These are phyloP conservation scores for Lichtheimia ramosa DNA, from an alignment of 371 early-diverging fungal genomes.

Conservation along the genomic window DNA sequence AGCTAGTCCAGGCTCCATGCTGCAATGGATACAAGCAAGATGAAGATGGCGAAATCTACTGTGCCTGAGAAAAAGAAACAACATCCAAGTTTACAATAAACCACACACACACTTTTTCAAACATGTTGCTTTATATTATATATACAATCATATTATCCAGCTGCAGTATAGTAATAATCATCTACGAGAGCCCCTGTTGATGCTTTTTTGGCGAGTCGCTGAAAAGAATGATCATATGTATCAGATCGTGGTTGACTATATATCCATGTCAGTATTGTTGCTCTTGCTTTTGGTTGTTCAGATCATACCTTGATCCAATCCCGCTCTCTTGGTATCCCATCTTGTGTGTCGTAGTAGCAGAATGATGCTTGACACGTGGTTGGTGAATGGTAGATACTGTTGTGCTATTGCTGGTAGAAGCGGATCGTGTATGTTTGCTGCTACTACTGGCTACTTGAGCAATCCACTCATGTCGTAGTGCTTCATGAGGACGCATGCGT, in stretches of 20 bases:
- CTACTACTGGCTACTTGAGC: conserved; percentile 21
- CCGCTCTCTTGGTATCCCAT: neutral
- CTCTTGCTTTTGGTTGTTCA: too few relatives aligned
- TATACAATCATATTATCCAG: neutral
- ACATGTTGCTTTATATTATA: too few relatives aligned
- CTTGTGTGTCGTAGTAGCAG: neutral
- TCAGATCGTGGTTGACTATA: neutral
- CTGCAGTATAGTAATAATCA: conserved; percentile 9
- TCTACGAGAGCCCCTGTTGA: conserved; percentile 2
- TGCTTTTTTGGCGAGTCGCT: neutral
- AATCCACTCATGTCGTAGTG: conserved; percentile 73
- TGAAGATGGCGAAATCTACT: too few relatives aligned
- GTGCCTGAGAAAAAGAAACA: too few relatives aligned
- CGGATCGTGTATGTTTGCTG: too few relatives aligned
- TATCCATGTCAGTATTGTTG: neutral
- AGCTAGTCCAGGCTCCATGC: too few relatives aligned
- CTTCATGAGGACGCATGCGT: conserved; percentile 82
- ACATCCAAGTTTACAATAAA: too few relatives aligned
- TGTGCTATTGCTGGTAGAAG: conserved; percentile 1
- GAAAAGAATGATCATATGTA: neutral
- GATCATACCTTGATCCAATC: neutral
- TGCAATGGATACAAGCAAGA: too few relatives aligned
- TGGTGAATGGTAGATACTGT: neutral
- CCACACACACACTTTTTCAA: too few relatives aligned
- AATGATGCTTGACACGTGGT: neutral